Base-by-base conservation (phyloP, 768 basidiomycete genomes). In the Tricholomella constricta region DNA sequence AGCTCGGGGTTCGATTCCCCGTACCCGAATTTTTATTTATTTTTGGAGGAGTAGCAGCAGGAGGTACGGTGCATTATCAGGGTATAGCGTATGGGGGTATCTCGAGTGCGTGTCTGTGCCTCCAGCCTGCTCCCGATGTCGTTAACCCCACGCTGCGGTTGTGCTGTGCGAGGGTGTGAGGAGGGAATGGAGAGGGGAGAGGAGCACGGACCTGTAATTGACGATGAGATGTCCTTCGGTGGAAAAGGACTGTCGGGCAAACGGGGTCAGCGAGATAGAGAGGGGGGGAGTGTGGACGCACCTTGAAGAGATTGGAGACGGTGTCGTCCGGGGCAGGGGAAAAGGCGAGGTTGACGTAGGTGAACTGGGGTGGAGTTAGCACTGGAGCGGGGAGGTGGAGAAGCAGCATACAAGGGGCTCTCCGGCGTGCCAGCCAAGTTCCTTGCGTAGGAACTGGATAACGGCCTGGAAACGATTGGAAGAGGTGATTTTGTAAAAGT, bases 401-500 rank as follows among this genome's bases (percentile, higher is more conserved):
- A 27, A 14, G 35, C 32, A 45, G 68, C 86, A 46, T 60, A 95
- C 95, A 69, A 97, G 68, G 1, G 94, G 87, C 60, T 97, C 95
- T 0, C 86, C 82, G 11, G 84, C 72, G 66, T 91, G 93, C 87
- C 91, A 93, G 1, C 86, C 86, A 34, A 98, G 70, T 66, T 98
- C 94, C 64, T 85, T 91, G 58, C 95, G 73, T 70, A 98, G 66
- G 69, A 98, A 97, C 64, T 91, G 87, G 36, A 96, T 94, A 50
- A 98, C 95, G 7, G 93, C 91, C 68, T 97, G 94, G 63, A 98
- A 99, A 48, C 89, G 81, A 68, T 97, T 94, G 35, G 89, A 86
- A 11, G 94, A 90, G 0, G 94, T 94, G 64, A 98, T 95, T 78
- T 95, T 96, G 84, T 94, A 98, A 62, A 95, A 91, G 74, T 96